These are phyloP conservation scores for Adansonia gregorii DNA, from an alignment of 441 rosid genomes.

Conservation along the genomic window DNA sequence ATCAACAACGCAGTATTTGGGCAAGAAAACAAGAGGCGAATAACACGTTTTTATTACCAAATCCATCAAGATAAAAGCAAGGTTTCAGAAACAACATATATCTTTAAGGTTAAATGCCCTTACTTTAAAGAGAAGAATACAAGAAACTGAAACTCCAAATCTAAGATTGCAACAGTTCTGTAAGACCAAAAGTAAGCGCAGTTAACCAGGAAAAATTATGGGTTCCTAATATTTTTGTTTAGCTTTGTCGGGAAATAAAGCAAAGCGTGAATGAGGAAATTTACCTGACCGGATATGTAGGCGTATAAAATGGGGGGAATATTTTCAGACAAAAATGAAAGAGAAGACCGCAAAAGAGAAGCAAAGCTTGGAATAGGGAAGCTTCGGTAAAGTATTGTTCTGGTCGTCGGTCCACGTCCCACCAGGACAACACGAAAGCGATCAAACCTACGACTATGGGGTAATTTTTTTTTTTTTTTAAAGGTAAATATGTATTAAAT, in stretches of 20 bases:
- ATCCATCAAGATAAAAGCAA: not conserved
- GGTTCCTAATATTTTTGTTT: not conserved
- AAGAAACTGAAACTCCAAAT: not conserved
- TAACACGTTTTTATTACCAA: not conserved
- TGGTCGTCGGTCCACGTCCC: not conserved
- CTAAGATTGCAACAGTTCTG: not conserved
- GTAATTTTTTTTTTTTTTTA: not conserved
- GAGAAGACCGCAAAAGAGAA: not conserved
- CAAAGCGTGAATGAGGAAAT: not conserved
- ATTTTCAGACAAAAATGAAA: not conserved
- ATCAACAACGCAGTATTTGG: not conserved
- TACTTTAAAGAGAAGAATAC: not conserved
- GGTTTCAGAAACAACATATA: not conserved
- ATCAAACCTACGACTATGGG: not conserved
- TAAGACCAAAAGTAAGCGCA: not conserved
- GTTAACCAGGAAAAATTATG: not conserved
- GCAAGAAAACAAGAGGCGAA: not conserved
- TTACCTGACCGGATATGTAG: slow-evolving; percentile 36
- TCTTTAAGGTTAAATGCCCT: not conserved
- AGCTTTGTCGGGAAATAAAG: slow-evolving; percentile 5
- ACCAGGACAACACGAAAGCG: not conserved
- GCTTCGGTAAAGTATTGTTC: slow-evolving; percentile 31
- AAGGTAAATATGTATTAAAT: no score
- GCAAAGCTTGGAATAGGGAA: not conserved
- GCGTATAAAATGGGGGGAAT: slow-evolving; percentile 3